A percentile compares a stretch with the other conserved stretches of the same genome.
Evolutionary conservation across 768 basidiomycete species (phyloP).

Genomic region (Suillus americanus): DNA sequence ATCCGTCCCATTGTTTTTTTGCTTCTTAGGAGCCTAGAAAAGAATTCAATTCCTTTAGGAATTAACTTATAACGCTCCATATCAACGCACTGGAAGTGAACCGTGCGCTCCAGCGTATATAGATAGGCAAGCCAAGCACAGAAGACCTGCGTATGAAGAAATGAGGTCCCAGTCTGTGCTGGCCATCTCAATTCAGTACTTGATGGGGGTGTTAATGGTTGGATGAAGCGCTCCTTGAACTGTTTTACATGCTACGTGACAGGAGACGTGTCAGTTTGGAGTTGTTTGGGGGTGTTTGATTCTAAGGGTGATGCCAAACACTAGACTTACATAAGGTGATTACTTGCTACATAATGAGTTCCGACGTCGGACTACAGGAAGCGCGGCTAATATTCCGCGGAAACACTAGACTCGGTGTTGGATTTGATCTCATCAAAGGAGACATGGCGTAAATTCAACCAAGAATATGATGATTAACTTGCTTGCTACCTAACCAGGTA

Average conservation of each 20-base stretch:
- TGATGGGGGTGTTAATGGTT: not conserved
- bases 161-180: slow-evolving; percentile 55
- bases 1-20: not conserved
- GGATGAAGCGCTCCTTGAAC: not conserved
- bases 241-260: not conserved
- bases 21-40: not conserved
- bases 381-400: not conserved
- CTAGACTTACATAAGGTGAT: not conserved
- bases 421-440: not conserved
- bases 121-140: slow-evolving; percentile 60
- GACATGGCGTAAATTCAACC: not conserved
- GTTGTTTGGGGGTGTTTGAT: slow-evolving; percentile 17
- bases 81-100: slow-evolving; percentile 59
- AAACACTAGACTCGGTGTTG: not conserved
- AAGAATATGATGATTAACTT: not conserved
- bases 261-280: slow-evolving; percentile 10
- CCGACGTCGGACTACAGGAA: not conserved
- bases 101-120: slow-evolving; percentile 71
- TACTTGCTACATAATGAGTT: not conserved
- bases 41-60: not conserved
- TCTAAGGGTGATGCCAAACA: slow-evolving; percentile 20
- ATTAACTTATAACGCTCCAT: not conserved
- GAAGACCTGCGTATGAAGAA: slow-evolving; percentile 67
- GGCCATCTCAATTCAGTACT: slow-evolving; percentile 13
- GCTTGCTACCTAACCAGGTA: not conserved